A percentile compares a stretch with the other conserved stretches of the same genome.
Evolutionary conservation across 2,329 filamentous ascomycete genomes (phyloP).

Genomic region (Diaporthe ilicicola): DNA sequence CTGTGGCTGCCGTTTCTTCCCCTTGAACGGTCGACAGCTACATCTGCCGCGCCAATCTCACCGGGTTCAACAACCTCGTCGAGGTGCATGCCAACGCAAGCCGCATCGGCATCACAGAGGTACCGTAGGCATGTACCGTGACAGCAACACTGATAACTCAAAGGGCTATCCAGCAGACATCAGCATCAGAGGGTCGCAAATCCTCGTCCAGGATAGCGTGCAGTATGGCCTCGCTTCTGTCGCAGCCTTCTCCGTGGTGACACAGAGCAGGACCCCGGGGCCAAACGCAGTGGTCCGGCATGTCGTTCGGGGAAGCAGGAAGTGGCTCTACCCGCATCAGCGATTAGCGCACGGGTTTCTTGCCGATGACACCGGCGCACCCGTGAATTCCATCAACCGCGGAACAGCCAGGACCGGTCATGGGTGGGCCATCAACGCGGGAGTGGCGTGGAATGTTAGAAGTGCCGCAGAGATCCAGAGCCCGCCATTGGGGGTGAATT

Average conservation of each 20-base stretch:
- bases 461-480: not conserved
- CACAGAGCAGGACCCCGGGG: not conserved
- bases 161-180: not conserved
- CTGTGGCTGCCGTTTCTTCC: not conserved
- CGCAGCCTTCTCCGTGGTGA: not conserved
- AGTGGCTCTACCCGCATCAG: not conserved
- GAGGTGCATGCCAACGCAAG: not conserved
- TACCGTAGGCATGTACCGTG: not conserved
- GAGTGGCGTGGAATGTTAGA: not conserved
- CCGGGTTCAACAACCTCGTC: not conserved
- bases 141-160: not conserved
- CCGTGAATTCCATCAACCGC: not conserved
- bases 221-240: not conserved
- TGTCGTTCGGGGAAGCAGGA: not conserved
- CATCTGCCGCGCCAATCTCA: not conserved
- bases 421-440: not conserved
- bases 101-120: not conserved
- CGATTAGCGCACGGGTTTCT: not conserved
- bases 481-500: not conserved
- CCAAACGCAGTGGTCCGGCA: not conserved
- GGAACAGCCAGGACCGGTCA: not conserved
- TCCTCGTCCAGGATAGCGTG: not conserved
- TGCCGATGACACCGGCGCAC: not conserved
- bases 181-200: not conserved
- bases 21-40: not conserved